Evolutionary conservation across 345 rosid genomes (phyloP), one percentile per base, ranked within the genome.

Genomic region (Citrus glauca): DNA sequence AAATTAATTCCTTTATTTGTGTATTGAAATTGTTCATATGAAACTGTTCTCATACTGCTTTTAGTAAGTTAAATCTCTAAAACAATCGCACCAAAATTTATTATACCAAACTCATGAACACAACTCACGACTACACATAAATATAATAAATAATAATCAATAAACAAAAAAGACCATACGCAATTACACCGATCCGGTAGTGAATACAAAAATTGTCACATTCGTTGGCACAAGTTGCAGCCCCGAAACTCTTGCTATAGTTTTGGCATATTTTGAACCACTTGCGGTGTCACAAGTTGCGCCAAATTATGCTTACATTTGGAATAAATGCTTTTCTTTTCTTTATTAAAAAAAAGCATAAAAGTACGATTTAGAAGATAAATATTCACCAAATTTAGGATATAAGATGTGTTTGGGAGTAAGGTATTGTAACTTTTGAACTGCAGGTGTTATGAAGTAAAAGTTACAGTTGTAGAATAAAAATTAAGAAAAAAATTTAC

Each of bases 401-500:
- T 2, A n/a, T 10, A 32, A 0, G 5, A 0, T 4, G 5, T 32
- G 33, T 32, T 32, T 32, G 0, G 0, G 5, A 32, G 33, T 32
- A 0, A 4, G 5, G 33, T 32, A 0, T 0, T 32, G 5, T 32
- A 4, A 32, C 0, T 32, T 32, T 32, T 32, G 4, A 4, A 0
- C 0, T 32, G 33, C 5, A 32, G 5, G 0, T 32, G 0, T 0
- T 32, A 5, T 30, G 4, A 0, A 32, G 0, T 32, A 32, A 32
- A 32, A 32, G 0, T 0, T 30, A 30, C 4, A 30, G 4, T 0
- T 30, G 0, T 30, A 0, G 4, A 30, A 3, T 30, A 3, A 0
- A 30, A 2, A 0, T 32, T 32, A 32, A 0, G 33, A 32, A 32
- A 3, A 32, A 32, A 32, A 32, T 32, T 32, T 32, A 32, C 4